Conservation (phyloP, 169 alveolate species). For the Plasmodium yoelii region DNA sequence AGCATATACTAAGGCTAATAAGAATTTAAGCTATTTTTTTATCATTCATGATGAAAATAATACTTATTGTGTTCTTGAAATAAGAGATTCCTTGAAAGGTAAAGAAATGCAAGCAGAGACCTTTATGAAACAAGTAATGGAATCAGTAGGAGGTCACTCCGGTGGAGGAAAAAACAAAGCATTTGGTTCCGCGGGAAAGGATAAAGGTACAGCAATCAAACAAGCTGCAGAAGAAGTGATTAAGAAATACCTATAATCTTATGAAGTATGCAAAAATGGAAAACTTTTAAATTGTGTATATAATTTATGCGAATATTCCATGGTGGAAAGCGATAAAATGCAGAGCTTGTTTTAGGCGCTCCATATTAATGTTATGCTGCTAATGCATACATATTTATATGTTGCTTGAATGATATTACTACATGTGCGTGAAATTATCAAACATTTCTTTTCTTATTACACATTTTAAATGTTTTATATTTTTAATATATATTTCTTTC, state of each 20-base stretch:
- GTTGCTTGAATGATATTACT: no score
- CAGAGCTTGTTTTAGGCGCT: no score
- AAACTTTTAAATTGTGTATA: no score
- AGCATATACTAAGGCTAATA: constrained; percentile 49
- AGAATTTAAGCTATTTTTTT: constrained; percentile 51
- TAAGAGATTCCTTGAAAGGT: constrained; percentile 63
- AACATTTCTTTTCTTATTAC: no score
- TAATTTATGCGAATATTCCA: no score
- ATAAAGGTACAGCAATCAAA: constrained; percentile 27
- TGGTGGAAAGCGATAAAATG: no score
- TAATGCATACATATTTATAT: no score
- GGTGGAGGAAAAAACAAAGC: constrained; percentile 75
- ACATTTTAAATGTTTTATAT: no score
- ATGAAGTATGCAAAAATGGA: no score
- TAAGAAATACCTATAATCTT: constrained; percentile 20
- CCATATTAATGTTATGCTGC: no score
- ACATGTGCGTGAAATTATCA: no score
- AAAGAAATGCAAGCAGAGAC: constrained; percentile 68
- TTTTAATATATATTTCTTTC: no score
- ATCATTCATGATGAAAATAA: constrained; percentile 56
- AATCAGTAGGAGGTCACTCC: constrained; percentile 64
- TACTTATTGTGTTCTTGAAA: constrained; percentile 73
- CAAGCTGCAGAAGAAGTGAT: constrained; percentile 17
- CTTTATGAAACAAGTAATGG: constrained; percentile 73
- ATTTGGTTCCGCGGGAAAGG: constrained; percentile 60